Evolutionary conservation across 116 monocot species (phyloP).

Genomic region (Papilionanthe hybrid): DNA sequence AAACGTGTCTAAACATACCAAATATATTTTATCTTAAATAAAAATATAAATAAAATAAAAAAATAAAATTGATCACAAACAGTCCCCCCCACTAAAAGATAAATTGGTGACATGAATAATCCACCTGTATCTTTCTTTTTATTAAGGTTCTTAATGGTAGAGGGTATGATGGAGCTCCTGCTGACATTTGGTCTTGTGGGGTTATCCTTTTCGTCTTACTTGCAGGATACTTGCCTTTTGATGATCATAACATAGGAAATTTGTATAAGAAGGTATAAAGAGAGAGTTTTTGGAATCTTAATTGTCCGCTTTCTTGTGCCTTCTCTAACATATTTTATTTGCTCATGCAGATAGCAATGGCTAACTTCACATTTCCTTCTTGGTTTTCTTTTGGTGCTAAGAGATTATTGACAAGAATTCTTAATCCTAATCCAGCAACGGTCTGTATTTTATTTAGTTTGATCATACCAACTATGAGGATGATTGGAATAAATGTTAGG

Average conservation of each 20-base stretch:
- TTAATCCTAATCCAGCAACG: slow-evolving; percentile 84
- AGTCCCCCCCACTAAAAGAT: not conserved
- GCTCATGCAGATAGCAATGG: slow-evolving; percentile 72
- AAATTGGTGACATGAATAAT: not conserved
- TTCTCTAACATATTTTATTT: slow-evolving; percentile 4
- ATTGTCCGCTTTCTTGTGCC: not conserved
- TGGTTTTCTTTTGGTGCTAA: slow-evolving; percentile 81
- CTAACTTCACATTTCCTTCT: slow-evolving; percentile 71
- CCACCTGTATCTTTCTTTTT: not conserved
- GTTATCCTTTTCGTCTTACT: slow-evolving; percentile 81
- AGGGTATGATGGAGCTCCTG: slow-evolving; percentile 86
- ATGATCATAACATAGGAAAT: slow-evolving; percentile 68
- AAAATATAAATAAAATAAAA: no score
- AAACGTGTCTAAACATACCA: no score
- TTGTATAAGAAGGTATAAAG: slow-evolving; percentile 75
- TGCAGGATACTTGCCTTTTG: slow-evolving; percentile 91
- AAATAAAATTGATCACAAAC: no score
- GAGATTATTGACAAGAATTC: slow-evolving; percentile 69
- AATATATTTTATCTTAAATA: no score
- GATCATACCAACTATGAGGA: no score
- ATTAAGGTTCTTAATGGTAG: slow-evolving; percentile 66
- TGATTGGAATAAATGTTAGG: no score
- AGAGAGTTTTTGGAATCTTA: not conserved
- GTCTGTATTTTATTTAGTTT: slow-evolving; percentile 32
- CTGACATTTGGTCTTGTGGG: slow-evolving; percentile 91